Percentiles rank a stretch among this genome's conserved stretches.
Conservation (phyloP, 1,284 basidiomycete genomes). For the Sporisorium exsertum region DNA sequence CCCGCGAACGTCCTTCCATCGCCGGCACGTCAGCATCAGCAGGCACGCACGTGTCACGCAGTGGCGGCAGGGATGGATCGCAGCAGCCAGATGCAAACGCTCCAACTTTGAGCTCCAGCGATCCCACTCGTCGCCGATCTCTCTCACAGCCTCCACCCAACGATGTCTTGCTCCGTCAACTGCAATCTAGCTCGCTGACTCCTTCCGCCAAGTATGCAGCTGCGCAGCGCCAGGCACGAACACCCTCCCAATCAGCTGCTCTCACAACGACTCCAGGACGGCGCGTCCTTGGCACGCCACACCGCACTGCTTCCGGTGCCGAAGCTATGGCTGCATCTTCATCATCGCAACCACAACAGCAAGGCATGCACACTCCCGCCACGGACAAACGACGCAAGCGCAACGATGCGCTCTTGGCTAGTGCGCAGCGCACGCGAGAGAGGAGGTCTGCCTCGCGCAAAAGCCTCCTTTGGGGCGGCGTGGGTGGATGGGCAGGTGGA, state of each 20-base stretch:
- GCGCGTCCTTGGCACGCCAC: slow-evolving; percentile 41
- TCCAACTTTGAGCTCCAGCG: not conserved
- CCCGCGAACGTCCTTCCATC: slow-evolving; percentile 11
- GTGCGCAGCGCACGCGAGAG: slow-evolving; percentile 41
- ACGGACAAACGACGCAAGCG: slow-evolving; percentile 50
- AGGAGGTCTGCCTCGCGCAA: slow-evolving; percentile 27
- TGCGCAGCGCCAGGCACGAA: slow-evolving; percentile 20
- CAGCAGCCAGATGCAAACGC: slow-evolving; percentile 2
- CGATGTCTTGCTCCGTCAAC: slow-evolving; percentile 43
- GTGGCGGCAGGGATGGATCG: not conserved
- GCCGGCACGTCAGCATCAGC: slow-evolving; percentile 10
- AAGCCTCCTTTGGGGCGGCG: slow-evolving; percentile 46
- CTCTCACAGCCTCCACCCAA: slow-evolving; percentile 51
- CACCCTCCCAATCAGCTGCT: slow-evolving; percentile 22
- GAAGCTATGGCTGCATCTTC: slow-evolving; percentile 6
- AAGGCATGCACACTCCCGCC: slow-evolving; percentile 43
- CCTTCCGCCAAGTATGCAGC: slow-evolving; percentile 35
- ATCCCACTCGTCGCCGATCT: slow-evolving; percentile 32
- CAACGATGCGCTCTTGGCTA: slow-evolving; percentile 45
- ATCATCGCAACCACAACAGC: slow-evolving; percentile 8
- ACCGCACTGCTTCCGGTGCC: slow-evolving; percentile 12
- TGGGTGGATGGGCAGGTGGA: slow-evolving; percentile 53
- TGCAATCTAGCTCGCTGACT: slow-evolving; percentile 31
- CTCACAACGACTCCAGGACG: slow-evolving; percentile 31
- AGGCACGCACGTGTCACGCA: slow-evolving; percentile 2